Percentiles rank a stretch among this genome's conserved stretches.
phyloP scores from a whole-genome alignment of 2,329 filamentous ascomycete genomes.

The Hymenoscyphus repandus region DNA sequence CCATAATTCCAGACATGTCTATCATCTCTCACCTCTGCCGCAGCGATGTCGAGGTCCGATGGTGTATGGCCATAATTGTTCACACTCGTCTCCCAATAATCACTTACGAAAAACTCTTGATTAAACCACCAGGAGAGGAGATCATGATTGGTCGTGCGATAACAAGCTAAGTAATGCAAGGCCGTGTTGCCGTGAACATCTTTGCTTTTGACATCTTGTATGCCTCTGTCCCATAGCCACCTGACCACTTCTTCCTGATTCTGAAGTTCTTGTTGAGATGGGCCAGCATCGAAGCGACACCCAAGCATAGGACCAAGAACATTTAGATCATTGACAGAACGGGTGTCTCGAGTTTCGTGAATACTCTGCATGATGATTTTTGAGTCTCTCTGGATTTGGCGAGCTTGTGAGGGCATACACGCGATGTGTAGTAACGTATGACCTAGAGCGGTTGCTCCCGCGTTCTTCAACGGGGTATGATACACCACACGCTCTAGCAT shows the following conservation, averaged over 20 bases:
- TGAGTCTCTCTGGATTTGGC: conserved; percentile 12
- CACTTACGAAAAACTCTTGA: neutral
- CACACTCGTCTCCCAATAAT: conserved; percentile 2
- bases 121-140: conserved; percentile 11
- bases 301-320: neutral
- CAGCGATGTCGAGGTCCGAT: conserved; percentile 3
- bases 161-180: conserved; percentile 18
- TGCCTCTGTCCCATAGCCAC: conserved; percentile 12
- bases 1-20: neutral
- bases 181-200: conserved; percentile 21
- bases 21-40: neutral
- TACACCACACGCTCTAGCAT: conserved; percentile 12
- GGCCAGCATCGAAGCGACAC: neutral
- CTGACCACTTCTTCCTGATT: conserved; percentile 10
- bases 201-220: conserved; percentile 1
- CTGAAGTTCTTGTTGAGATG: neutral
- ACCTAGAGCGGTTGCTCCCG: conserved; percentile 14
- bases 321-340: conserved; percentile 11
- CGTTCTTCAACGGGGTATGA: conserved; percentile 9
- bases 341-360: conserved; percentile 18
- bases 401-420: conserved; percentile 14
- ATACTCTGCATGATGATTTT: conserved; percentile 12
- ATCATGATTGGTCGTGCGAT: conserved; percentile 8
- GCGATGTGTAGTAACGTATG: conserved; percentile 23
- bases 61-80: conserved; percentile 11